These are phyloP conservation scores for Rosa lucieae DNA, from an alignment of 306 rosid genomes.

Conservation along the genomic window DNA sequence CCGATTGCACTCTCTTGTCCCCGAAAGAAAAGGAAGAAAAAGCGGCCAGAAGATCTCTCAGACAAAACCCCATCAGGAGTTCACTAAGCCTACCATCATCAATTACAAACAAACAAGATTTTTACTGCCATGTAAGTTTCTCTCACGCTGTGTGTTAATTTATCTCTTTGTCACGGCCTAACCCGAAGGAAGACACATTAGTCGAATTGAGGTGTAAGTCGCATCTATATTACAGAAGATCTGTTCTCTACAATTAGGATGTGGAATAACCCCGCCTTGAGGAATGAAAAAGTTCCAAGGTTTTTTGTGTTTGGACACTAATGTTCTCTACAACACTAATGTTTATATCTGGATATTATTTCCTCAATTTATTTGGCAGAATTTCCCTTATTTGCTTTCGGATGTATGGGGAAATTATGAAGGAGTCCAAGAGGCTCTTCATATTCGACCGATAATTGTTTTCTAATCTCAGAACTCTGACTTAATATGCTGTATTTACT, in stretches of 20 bases:
- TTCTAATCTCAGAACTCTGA: neutral
- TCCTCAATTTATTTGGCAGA: constrained; percentile 2
- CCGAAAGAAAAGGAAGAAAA: constrained; percentile 19
- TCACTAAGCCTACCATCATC: neutral
- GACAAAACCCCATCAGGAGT: constrained; percentile 1
- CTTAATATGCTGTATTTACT: neutral
- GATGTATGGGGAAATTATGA: constrained; percentile 17
- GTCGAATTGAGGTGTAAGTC: too few relatives aligned
- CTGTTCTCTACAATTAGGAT: neutral
- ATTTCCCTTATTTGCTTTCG: constrained; percentile 20
- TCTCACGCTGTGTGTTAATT: neutral
- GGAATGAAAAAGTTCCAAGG: neutral
- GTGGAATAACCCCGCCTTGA: neutral
- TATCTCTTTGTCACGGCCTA: neutral
- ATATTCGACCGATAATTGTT: constrained; percentile 18
- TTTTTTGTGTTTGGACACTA: neutral
- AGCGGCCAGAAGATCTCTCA: constrained; percentile 18
- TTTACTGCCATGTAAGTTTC: neutral
- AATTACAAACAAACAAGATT: neutral
- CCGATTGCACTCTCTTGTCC: constrained; percentile 25
- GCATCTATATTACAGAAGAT: too few relatives aligned
- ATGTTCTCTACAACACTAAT: neutral
- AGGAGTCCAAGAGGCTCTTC: constrained; percentile 24
- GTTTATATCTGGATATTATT: neutral
- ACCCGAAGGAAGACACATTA: too few relatives aligned